A percentile compares a stretch with the other conserved stretches of the same genome.
Evolutionary conservation across 768 basidiomycete genomes (phyloP).

Genomic region (Termitomyces sp.): DNA sequence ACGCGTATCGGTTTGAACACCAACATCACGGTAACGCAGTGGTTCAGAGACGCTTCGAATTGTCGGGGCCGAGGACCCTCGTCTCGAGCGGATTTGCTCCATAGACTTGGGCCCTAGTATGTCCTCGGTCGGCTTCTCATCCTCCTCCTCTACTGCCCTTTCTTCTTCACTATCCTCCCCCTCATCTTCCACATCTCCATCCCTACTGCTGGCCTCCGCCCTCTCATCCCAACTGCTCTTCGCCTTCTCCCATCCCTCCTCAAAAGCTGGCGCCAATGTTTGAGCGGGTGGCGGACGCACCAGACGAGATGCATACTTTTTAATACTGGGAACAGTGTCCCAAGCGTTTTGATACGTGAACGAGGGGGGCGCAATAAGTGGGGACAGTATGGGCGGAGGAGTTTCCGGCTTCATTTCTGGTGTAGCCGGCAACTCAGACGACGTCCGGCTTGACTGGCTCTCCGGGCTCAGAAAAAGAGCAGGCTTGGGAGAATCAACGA

Average conservation of each 20-base stretch:
- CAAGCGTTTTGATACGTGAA: slow-evolving; percentile 76
- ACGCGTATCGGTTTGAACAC: slow-evolving; percentile 62
- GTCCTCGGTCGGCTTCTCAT: slow-evolving; percentile 20
- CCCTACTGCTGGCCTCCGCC: slow-evolving; percentile 66
- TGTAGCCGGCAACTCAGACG: slow-evolving; percentile 29
- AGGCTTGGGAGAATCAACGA: slow-evolving; percentile 50
- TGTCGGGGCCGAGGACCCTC: slow-evolving; percentile 30
- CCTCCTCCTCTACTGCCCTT: slow-evolving; percentile 17
- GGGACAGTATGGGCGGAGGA: slow-evolving; percentile 28
- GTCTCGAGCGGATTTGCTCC: slow-evolving; percentile 24
- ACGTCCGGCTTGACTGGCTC: slow-evolving; percentile 32
- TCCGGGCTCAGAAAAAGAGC: slow-evolving; percentile 32
- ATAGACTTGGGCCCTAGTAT: slow-evolving; percentile 31
- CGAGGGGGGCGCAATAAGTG: slow-evolving; percentile 46
- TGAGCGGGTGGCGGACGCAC: slow-evolving; percentile 43
- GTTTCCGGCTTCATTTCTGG: slow-evolving; percentile 24
- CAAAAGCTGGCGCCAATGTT: slow-evolving; percentile 42
- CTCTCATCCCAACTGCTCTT: slow-evolving; percentile 46
- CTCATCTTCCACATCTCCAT: slow-evolving; percentile 80
- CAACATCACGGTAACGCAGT: slow-evolving; percentile 57
- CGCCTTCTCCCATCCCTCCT: slow-evolving; percentile 31
- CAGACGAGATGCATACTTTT: slow-evolving; percentile 62
- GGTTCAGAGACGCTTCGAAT: slow-evolving; percentile 30
- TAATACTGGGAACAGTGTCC: slow-evolving; percentile 79
- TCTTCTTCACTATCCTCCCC: slow-evolving; percentile 46